Percentiles rank a stretch among this genome's conserved stretches.
These are phyloP conservation scores for Fusarium globosum DNA, from an alignment of 2,329 filamentous ascomycete genomes.

Conservation along the genomic window DNA sequence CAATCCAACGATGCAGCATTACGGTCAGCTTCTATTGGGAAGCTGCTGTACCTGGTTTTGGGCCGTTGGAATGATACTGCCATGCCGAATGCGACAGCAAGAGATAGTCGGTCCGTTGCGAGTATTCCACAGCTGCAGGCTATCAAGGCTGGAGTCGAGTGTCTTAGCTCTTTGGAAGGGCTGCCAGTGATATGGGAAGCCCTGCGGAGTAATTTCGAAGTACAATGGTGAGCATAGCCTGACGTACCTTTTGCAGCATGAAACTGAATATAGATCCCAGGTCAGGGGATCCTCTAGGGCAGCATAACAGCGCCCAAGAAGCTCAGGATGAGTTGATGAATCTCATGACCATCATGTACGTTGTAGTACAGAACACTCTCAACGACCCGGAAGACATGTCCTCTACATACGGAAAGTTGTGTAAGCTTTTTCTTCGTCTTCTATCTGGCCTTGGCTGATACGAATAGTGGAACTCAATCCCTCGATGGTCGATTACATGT, in stretches of 20 bases:
- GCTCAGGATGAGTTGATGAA: conserved; percentile 70
- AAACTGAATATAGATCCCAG: conserved; percentile 51
- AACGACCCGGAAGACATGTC: conserved; percentile 63
- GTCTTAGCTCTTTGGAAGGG: conserved; percentile 63
- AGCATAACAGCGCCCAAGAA: conserved; percentile 59
- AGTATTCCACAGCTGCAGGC: conserved; percentile 67
- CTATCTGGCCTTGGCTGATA: conserved; percentile 20
- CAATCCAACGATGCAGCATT: conserved; percentile 60
- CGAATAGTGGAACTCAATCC: conserved; percentile 68
- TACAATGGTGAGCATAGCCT: conserved; percentile 60
- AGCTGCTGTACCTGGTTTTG: conserved; percentile 70
- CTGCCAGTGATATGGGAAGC: conserved; percentile 64
- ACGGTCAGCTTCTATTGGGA: conserved; percentile 65
- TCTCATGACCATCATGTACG: conserved; percentile 72
- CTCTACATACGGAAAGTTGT: conserved; percentile 60
- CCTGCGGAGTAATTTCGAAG: conserved; percentile 61
- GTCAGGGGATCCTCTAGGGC: conserved; percentile 57
- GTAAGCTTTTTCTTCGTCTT: conserved; percentile 53
- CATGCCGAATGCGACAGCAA: conserved; percentile 57
- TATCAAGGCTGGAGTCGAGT: conserved; percentile 65
- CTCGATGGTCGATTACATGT: conserved; percentile 76
- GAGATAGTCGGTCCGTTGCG: conserved; percentile 61
- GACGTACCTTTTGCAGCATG: background rate
- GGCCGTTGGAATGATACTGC: conserved; percentile 79
- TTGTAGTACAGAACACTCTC: conserved; percentile 67